Evolutionary conservation across 768 basidiomycete genomes (phyloP).

Genomic region (Amanita pseudoporphyria): DNA sequence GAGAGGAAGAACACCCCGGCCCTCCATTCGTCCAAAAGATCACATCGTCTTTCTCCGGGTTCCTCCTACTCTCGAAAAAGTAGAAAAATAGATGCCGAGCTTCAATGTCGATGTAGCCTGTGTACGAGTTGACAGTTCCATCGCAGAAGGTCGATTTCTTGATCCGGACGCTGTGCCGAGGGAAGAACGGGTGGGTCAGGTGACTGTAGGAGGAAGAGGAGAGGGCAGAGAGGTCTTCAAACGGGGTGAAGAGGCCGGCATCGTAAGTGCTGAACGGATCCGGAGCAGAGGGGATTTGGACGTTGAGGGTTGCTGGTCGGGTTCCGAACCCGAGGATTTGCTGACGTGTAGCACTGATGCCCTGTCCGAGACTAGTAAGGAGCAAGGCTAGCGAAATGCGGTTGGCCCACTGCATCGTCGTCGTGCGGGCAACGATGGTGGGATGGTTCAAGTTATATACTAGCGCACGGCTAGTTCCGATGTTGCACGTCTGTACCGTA

Average conservation of each 20-base stretch:
- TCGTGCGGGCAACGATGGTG: too few relatives aligned
- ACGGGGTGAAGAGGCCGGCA: too few relatives aligned
- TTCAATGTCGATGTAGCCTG: conserved; percentile 59
- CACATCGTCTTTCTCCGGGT: conserved; percentile 52
- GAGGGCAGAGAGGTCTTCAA: conserved; percentile 24
- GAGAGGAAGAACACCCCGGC: conserved; percentile 31
- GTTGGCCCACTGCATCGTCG: neutral
- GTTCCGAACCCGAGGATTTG: neutral
- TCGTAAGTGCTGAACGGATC: conserved; percentile 9
- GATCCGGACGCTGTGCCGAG: conserved; percentile 38
- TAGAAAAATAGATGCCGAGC: conserved; percentile 63
- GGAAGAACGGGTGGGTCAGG: conserved; percentile 39
- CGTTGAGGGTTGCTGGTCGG: neutral
- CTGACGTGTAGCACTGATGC: neutral
- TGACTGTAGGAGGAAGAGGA: conserved; percentile 26
- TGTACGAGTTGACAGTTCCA: conserved; percentile 48
- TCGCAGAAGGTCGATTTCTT: too few relatives aligned
- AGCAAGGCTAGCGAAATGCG: neutral
- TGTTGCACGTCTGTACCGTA: too few relatives aligned
- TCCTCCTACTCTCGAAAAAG: conserved; percentile 63
- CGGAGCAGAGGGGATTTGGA: neutral
- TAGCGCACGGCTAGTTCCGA: too few relatives aligned
- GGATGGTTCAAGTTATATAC: too few relatives aligned
- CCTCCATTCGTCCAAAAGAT: conserved; percentile 45
- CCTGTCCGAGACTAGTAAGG: neutral